Evolutionary conservation across 306 rosid genomes (phyloP).

Genomic region (Cicer chorassanicum): DNA sequence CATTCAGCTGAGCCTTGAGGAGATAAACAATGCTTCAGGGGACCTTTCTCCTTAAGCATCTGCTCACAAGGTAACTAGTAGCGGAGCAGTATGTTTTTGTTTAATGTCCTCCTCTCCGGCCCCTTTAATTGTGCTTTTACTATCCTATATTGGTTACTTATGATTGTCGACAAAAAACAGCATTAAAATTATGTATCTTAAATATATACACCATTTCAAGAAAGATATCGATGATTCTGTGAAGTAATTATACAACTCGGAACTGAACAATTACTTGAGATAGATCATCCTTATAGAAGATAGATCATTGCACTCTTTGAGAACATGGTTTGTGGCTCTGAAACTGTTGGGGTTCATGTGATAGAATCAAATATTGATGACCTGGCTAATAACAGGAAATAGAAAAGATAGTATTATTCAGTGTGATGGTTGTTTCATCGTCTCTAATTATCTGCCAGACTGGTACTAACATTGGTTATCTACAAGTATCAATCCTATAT

Average conservation of each 20-base stretch:
- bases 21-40: conserved; percentile 53
- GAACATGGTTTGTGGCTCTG: conserved; percentile 23
- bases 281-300: conserved; percentile 13
- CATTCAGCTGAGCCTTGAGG: conserved; percentile 70
- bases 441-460: conserved; percentile 19
- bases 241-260: conserved; percentile 14
- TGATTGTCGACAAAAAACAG: conserved; percentile 25
- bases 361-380: not conserved
- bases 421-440: conserved; percentile 14
- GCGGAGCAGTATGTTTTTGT: conserved; percentile 29
- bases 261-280: not conserved
- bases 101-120: conserved; percentile 28
- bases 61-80: conserved; percentile 69
- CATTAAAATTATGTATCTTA: conserved; percentile 54
- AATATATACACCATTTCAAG: conserved; percentile 43
- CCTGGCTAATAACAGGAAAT: not conserved
- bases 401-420: conserved; percentile 6
- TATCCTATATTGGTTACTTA: conserved; percentile 17
- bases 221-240: conserved; percentile 43
- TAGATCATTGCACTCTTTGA: conserved; percentile 6
- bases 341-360: conserved; percentile 9
- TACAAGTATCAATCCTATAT: too few species aligned
- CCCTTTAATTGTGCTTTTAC: conserved; percentile 23
- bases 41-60: conserved; percentile 56
- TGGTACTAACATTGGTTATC: not conserved